phyloP scores from a whole-genome alignment of 768 basidiomycete species.

The Psilocybe cubensis region DNA sequence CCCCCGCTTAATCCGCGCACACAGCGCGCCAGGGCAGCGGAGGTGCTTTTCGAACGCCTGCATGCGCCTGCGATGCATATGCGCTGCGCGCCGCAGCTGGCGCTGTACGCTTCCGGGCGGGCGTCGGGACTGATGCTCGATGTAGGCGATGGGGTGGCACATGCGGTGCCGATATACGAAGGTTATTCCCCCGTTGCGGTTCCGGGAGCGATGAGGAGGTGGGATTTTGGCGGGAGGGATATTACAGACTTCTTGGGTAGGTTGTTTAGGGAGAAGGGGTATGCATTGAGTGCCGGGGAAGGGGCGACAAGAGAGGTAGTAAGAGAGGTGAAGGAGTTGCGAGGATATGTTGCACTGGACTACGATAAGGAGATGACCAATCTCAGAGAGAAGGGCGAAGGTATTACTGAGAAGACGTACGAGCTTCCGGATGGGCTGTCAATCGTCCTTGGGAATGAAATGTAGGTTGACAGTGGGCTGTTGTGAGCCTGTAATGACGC shows the following conservation, averaged over 20 bases:
- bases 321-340: constrained; percentile 96
- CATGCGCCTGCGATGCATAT: constrained; percentile 93
- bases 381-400: too few species aligned
- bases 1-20: constrained; percentile 93
- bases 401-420: constrained; percentile 88
- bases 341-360: constrained; percentile 93
- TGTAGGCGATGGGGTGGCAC: constrained; percentile 95
- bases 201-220: constrained; percentile 90
- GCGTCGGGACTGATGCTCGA: constrained; percentile 95
- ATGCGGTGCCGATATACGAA: constrained; percentile 97
- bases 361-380: constrained; percentile 93
- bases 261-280: constrained; percentile 90
- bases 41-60: constrained; percentile 97
- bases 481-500: background rate
- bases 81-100: constrained; percentile 86
- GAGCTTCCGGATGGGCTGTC: constrained; percentile 93
- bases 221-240: constrained; percentile 93
- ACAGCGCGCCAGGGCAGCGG: constrained; percentile 93
- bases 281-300: constrained; percentile 84
- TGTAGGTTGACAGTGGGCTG: constrained; percentile 65
- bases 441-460: constrained; percentile 92
- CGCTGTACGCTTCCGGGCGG: constrained; percentile 92
- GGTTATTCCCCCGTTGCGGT: constrained; percentile 90
- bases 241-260: constrained; percentile 85
- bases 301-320: constrained; percentile 70